phyloP scores from a whole-genome alignment of 768 basidiomycete species.

The Fomitopsis serialis region DNA sequence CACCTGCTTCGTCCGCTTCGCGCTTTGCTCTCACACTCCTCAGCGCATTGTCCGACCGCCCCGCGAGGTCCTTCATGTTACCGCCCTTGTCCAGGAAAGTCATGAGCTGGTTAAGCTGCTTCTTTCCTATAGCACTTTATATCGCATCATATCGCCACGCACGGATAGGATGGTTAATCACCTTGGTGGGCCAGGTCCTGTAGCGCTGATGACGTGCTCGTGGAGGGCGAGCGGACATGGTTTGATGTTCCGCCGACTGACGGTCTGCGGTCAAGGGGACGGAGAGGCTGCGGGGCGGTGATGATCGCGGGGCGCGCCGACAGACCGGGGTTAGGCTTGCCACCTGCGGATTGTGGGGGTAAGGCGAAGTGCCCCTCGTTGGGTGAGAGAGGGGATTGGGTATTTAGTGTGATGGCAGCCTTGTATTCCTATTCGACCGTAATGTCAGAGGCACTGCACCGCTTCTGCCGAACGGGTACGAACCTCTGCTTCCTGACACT shows the following conservation, averaged over 20 bases:
- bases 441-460: background rate
- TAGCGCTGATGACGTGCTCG: conserved; percentile 58
- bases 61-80: conserved; percentile 55
- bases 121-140: conserved; percentile 38
- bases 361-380: conserved; percentile 20
- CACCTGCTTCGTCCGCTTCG: conserved; percentile 89
- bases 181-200: conserved; percentile 88
- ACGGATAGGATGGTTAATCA: conserved; percentile 14
- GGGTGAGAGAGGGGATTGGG: conserved; percentile 26
- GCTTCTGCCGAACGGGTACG: background rate
- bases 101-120: conserved; percentile 80
- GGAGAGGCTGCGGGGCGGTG: conserved; percentile 67
- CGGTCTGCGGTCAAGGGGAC: conserved; percentile 70
- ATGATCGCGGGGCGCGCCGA: conserved; percentile 53
- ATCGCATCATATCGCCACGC: background rate
- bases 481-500: conserved; percentile 83
- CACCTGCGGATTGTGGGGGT: conserved; percentile 26
- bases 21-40: conserved; percentile 78
- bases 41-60: conserved; percentile 59
- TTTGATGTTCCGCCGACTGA: conserved; percentile 49
- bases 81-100: conserved; percentile 79
- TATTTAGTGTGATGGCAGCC: conserved; percentile 31
- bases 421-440: conserved; percentile 55
- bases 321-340: conserved; percentile 39
- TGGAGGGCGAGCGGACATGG: conserved; percentile 75